These are phyloP conservation scores for Rhazya stricta DNA, from an alignment of 257 asterid species.

Conservation along the genomic window DNA sequence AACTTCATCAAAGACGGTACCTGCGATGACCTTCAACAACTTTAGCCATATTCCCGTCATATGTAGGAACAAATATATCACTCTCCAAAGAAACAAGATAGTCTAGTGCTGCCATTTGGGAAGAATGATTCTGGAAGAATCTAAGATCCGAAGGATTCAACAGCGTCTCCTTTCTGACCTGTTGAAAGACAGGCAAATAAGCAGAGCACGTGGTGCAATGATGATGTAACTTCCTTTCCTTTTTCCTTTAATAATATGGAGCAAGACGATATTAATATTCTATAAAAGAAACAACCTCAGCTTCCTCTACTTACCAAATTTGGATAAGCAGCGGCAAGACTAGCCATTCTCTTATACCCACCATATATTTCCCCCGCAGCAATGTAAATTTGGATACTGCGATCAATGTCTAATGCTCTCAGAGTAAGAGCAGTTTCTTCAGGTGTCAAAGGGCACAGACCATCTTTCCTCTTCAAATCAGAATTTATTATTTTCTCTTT, in stretches of 20 bases:
- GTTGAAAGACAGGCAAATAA: constrained; percentile 18
- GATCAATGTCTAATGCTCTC: constrained; percentile 78
- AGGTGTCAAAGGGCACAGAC: constrained; percentile 92
- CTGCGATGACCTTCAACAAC: constrained; percentile 99
- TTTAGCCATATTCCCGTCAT: constrained; percentile 99
- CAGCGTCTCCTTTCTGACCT: constrained; percentile 93
- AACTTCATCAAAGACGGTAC: constrained; percentile 26
- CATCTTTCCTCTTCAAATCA: constrained; percentile 86
- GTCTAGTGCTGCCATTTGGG: constrained; percentile 99
- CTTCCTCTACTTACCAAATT: constrained; percentile 57
- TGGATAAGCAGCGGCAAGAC: constrained; percentile 67
- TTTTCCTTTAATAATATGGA: neutral
- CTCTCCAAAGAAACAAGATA: constrained; percentile 98
- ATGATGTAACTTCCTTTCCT: neutral
- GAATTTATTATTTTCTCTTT: constrained; percentile 91
- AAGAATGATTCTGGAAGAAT: constrained; percentile 87
- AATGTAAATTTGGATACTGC: constrained; percentile 70
- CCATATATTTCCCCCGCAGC: constrained; percentile 99
- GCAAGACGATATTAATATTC: neutral
- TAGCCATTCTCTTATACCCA: constrained; percentile 69
- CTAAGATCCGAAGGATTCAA: constrained; percentile 76
- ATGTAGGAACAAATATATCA: constrained; percentile 89
- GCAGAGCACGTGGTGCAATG: constrained; percentile 7
- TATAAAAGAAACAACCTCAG: neutral
- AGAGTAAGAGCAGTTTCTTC: constrained; percentile 90